phyloP scores from a whole-genome alignment of 1,284 basidiomycete species.

The Boletus austroedulis region DNA sequence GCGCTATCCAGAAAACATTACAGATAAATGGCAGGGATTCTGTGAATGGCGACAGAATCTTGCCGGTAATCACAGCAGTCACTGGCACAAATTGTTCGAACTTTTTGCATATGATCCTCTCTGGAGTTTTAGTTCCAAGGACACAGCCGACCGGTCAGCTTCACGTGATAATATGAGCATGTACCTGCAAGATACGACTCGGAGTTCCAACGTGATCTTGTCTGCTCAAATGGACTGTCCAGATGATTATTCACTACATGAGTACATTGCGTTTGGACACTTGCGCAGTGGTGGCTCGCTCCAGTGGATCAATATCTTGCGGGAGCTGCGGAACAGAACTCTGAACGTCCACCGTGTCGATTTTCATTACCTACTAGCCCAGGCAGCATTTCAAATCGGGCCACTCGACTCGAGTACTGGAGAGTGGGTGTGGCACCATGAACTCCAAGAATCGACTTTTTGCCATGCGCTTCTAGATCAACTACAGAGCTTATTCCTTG shows the following conservation, averaged over 20 bases:
- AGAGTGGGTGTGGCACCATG: constrained; percentile 35
- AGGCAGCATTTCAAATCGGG: neutral
- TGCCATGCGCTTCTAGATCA: constrained; percentile 34
- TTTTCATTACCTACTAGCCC: neutral
- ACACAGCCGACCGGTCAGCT: too few species aligned
- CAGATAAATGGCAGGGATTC: too few species aligned
- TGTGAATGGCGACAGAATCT: too few species aligned
- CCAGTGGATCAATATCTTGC: neutral
- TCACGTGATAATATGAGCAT: too few species aligned
- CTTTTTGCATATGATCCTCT: too few species aligned
- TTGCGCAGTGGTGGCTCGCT: neutral
- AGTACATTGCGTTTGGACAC: constrained; percentile 25
- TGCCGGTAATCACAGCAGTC: too few species aligned
- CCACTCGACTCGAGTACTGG: neutral
- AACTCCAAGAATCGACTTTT: constrained; percentile 33
- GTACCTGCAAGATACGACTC: neutral
- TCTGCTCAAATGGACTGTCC: too few species aligned
- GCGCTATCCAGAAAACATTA: too few species aligned
- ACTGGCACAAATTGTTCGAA: too few species aligned
- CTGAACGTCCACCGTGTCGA: neutral
- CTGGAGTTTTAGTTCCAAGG: neutral
- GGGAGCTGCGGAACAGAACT: neutral
- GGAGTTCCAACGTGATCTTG: neutral
- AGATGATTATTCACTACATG: too few species aligned
- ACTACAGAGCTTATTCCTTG: constrained; percentile 39